phyloP scores from a whole-genome alignment of 2,329 filamentous ascomycete genomes.

The Calycina herbarum region DNA sequence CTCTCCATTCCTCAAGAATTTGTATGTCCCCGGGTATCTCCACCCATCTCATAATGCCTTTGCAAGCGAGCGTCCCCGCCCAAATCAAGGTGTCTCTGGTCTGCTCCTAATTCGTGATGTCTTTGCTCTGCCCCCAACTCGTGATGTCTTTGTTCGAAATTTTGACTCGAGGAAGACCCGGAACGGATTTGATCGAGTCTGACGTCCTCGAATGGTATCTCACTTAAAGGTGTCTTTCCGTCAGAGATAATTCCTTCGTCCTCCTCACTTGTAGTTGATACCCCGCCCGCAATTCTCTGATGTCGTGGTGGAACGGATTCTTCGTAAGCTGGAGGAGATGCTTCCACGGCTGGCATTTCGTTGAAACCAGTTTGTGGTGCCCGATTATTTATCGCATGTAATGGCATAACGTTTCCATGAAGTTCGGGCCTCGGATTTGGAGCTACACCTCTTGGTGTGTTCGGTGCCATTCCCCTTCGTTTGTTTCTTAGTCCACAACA shows the following conservation, averaged over 20 bases:
- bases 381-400: conserved; percentile 12
- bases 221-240: conserved; percentile 34
- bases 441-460: background rate
- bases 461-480: conserved; percentile 2
- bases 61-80: conserved; percentile 2
- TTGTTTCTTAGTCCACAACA: conserved; percentile 23
- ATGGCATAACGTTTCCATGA: conserved; percentile 13
- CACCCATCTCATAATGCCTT: conserved; percentile 23
- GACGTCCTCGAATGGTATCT: conserved; percentile 35
- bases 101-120: conserved; percentile 19
- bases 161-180: conserved; percentile 23
- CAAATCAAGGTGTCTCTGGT: background rate
- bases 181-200: conserved; percentile 24
- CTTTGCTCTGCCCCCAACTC: conserved; percentile 11
- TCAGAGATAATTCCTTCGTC: conserved; percentile 30
- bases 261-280: conserved; percentile 19
- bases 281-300: conserved; percentile 23
- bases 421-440: conserved; percentile 1
- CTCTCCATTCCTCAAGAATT: conserved; percentile 23
- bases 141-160: conserved; percentile 25
- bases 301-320: conserved; percentile 26
- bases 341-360: conserved; percentile 13
- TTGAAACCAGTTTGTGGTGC: background rate
- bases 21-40: conserved; percentile 31
- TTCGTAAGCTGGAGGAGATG: conserved; percentile 29